These are phyloP conservation scores for Huntiella abstrusa DNA, from an alignment of 2,329 filamentous ascomycete genomes.

Conservation along the genomic window DNA sequence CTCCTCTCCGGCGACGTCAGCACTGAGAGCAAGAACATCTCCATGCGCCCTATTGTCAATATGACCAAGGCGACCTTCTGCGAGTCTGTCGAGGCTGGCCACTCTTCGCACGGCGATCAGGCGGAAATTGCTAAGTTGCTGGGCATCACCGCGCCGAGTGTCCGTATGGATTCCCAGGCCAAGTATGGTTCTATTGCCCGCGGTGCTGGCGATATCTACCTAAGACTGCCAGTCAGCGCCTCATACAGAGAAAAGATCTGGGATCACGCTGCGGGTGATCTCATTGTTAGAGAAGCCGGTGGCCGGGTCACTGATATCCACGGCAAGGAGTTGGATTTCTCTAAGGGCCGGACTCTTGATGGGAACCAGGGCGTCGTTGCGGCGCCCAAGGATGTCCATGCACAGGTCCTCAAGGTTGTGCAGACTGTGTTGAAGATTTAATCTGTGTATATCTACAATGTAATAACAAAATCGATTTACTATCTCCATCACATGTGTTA, in stretches of 20 bases:
- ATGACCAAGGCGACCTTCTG: conserved; percentile 78
- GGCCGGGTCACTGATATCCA: conserved; percentile 79
- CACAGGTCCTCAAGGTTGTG: conserved; percentile 59
- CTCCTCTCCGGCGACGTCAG: conserved; percentile 38
- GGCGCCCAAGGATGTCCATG: conserved; percentile 59
- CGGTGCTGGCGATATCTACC: conserved; percentile 85
- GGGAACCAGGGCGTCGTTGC: conserved; percentile 91
- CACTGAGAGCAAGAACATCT: conserved; percentile 40
- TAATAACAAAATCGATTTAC: background rate
- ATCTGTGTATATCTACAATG: background rate
- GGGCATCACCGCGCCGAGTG: conserved; percentile 73
- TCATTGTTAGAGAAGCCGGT: conserved; percentile 87
- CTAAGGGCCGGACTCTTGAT: conserved; percentile 63
- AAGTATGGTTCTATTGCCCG: conserved; percentile 94
- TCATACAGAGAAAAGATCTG: conserved; percentile 98
- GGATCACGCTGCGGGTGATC: conserved; percentile 90
- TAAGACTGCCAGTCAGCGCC: conserved; percentile 67
- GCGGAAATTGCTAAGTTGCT: conserved; percentile 53
- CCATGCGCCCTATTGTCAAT: conserved; percentile 44
- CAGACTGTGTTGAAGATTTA: conserved; percentile 49
- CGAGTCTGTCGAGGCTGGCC: conserved; percentile 84
- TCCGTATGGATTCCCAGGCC: conserved; percentile 93
- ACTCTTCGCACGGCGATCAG: conserved; percentile 79
- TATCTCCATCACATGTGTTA: background rate
- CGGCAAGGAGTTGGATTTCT: conserved; percentile 74